Base-by-base conservation (phyloP, 345 rosid species). In the Excoecaria cochinchinensis region DNA sequence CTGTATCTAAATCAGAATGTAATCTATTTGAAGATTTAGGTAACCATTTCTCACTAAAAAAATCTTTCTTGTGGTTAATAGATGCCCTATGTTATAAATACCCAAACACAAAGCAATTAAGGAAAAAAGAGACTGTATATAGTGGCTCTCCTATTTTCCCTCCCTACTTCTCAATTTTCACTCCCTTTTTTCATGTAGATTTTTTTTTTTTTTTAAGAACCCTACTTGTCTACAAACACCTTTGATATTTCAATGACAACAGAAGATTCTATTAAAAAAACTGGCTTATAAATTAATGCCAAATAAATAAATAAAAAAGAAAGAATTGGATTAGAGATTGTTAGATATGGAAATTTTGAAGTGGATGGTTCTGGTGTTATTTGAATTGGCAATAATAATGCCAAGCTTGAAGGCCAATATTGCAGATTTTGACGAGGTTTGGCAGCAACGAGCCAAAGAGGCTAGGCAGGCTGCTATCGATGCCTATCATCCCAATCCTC, bases 401-500 rank as follows among this genome's bases (percentile, higher is more conserved):
- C 80, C 78, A 4, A 66, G 44, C 16, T 38, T 63, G 8, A 16
- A 69, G 51, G 89, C 82, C 17, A 47, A 80, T 40, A 76, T 80
- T 67, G 56, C 4, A 3, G 74, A 80, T 13, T 74, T 74, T n/a
- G 88, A 88, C 55, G 86, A 83, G 56, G 69, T 74, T 24, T 86
- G 87, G 88, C 64, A 69, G 69, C 65, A 77, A 14, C 81, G 85
- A 17, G 84, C 81, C 0, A 44, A 50, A 63, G 67, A 77, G 5
- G 87, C 92, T 47, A n/a, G 0, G 73, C 39, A 63, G 40, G 70
- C 56, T 58, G 69, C 82, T 25, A 58, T 15, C 0, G 46, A 69
- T 7, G 88, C 88, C 19, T 88, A 80, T 66, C 16, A 75, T 1
- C 86, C 83, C 3, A 47, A 81, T 57, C 87, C 90, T 5, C 70